phyloP scores from a whole-genome alignment of 208 protist species.

The Trypanosoma avium region DNA sequence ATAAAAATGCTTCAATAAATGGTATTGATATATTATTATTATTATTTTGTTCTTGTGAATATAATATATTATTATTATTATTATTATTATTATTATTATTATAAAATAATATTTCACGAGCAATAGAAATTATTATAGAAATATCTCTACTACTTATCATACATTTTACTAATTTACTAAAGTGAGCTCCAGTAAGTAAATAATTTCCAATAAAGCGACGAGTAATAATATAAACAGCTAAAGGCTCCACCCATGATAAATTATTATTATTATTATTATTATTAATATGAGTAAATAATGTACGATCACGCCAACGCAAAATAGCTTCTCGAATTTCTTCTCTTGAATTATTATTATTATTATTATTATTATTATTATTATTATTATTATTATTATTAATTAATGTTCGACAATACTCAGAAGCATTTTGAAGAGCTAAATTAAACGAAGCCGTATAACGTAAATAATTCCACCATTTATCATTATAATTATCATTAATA shows the following conservation, averaged over 20 bases:
- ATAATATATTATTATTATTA: too few relatives aligned
- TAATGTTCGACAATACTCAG: slow-evolving; percentile 6
- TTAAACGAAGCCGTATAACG: slow-evolving; percentile 23
- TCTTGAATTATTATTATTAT: not conserved
- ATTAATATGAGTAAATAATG: not conserved
- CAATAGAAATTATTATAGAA: slow-evolving; percentile 9
- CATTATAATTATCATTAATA: slow-evolving; percentile 1
- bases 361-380: not conserved
- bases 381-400: not conserved
- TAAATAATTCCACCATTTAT: slow-evolving; percentile 19
- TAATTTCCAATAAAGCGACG: slow-evolving; percentile 7
- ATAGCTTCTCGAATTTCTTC: not conserved
- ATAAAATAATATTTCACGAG: slow-evolving; percentile 16
- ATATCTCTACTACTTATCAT: slow-evolving; percentile 8
- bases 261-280: not conserved
- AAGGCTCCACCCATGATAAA: slow-evolving; percentile 9
- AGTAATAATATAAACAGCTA: slow-evolving; percentile 11
- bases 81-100: not conserved
- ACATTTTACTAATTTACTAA: slow-evolving; percentile 8
- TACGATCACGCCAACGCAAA: slow-evolving; percentile 15
- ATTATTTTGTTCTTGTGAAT: too few relatives aligned
- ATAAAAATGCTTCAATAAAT: slow-evolving; percentile 10
- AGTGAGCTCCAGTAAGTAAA: slow-evolving; percentile 5
- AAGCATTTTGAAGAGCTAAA: not conserved
- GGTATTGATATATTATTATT: not conserved